Evolutionary conservation across 352 stramenopile genomes (phyloP), one percentile per base, ranked within the genome.

Genomic region (Pythium aquatile): DNA sequence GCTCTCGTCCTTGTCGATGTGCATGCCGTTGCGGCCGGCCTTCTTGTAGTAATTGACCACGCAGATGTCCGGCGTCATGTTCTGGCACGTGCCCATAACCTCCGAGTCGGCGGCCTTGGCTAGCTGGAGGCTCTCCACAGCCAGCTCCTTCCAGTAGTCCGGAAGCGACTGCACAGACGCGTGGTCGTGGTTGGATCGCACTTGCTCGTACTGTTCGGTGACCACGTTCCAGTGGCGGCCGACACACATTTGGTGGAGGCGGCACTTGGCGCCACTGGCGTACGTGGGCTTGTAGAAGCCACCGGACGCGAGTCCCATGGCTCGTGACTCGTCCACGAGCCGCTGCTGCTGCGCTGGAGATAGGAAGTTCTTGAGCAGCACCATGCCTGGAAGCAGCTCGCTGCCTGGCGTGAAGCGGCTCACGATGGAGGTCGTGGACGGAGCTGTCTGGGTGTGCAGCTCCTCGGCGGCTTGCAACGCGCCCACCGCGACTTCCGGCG

Each of bases 1-100:
- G 48, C 78, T 87, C 58, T 91, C 82, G 63, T 89, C 78, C 66
- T 89, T 88, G 72, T 91, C 82, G 26, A 88, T 72, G 64, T 91
- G 82, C 77, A 91, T 83, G 59, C 79, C 83, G 44, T 88, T 91
- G 64, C 79, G 72, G 0, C 83, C 83, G 20, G 79, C 79, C 61
- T 87, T 87, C 63, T 88, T 88, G 71, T 90, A 90, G 51, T 87
- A 91, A 61, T 90, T 90, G 54, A 89, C 80, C 20, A 90, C 79
- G 48, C 79, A 89, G 52, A 91, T 81, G 35, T 91, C 80, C 0
- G 81, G 83, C 20, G 32, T 65, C 68, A 91, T 79, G 11, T 46
- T 37, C 7, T 32, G 10, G 65, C 77, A 88, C 20, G 61, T 61
- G n/a, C 82, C 82, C 68, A 88, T 65, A 16, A 89, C 80, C 9